These are phyloP conservation scores for Elasticomyces elasticus DNA, from an alignment of 495 filamentous ascomycete genomes.

Conservation along the genomic window DNA sequence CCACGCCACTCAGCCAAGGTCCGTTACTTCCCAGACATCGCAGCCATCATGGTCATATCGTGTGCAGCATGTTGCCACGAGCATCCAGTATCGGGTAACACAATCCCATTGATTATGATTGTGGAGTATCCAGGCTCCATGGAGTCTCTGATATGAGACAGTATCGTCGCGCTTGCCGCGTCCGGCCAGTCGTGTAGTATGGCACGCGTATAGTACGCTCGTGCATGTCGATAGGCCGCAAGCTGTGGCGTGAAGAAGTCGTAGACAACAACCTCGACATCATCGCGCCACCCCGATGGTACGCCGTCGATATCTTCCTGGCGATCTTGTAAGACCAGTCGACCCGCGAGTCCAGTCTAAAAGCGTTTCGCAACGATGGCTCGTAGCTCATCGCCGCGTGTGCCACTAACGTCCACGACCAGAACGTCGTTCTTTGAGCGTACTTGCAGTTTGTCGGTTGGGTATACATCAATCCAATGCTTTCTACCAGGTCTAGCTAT, in stretches of 20 bases:
- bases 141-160: neutral
- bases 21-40: neutral
- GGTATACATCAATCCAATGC: neutral
- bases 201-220: neutral
- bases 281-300: neutral
- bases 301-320: neutral
- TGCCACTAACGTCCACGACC: neutral
- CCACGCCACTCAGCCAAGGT: neutral
- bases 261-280: neutral
- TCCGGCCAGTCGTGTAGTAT: neutral
- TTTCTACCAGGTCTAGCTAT: neutral
- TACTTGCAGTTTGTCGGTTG: neutral
- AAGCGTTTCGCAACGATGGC: neutral
- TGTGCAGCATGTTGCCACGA: neutral
- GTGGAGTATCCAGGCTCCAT: neutral
- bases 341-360: neutral
- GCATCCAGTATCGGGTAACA: neutral
- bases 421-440: neutral
- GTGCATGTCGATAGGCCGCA: neutral
- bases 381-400: neutral
- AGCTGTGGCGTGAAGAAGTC: neutral
- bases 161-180: neutral
- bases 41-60: neutral
- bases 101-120: neutral
- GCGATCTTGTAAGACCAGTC: neutral